Conservation (phyloP, 768 basidiomycete species). For the Nevesoporus exiguus region DNA sequence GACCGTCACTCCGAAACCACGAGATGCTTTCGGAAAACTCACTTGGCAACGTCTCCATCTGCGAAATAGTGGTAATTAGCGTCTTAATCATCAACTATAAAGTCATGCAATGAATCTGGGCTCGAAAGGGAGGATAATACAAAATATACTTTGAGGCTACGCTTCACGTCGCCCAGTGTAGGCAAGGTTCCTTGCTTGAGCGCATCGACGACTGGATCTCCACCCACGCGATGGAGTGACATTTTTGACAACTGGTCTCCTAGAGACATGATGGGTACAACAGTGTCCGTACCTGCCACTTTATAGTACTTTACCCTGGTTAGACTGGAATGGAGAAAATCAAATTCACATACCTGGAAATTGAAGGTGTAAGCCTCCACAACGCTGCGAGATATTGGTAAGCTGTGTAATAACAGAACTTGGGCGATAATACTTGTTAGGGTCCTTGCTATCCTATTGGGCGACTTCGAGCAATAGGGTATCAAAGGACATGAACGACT, state of each 20-base stretch:
- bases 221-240: conserved; percentile 38
- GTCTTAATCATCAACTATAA: conserved; percentile 69
- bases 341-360: conserved; percentile 51
- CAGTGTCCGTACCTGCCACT: conserved; percentile 54
- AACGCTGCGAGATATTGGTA: conserved; percentile 46
- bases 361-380: conserved; percentile 89
- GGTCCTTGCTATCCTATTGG: conserved; percentile 74
- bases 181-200: conserved; percentile 59
- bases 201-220: conserved; percentile 61
- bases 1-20: not conserved
- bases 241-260: conserved; percentile 56
- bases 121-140: not conserved
- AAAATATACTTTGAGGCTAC: conserved; percentile 63
- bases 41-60: conserved; percentile 81
- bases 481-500: conserved; percentile 17
- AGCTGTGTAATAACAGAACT: conserved; percentile 9
- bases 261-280: conserved; percentile 72
- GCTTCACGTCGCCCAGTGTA: conserved; percentile 78
- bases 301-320: conserved; percentile 56
- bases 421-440: conserved; percentile 59
- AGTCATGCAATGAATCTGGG: not conserved
- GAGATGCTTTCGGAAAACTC: conserved; percentile 23
- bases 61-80: conserved; percentile 71
- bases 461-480: not conserved
- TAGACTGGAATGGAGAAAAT: not conserved